A percentile compares a stretch with the other conserved stretches of the same genome.
These are phyloP conservation scores for Alternaria sp. DNA, from an alignment of 2,329 filamentous ascomycete species.

Conservation along the genomic window DNA sequence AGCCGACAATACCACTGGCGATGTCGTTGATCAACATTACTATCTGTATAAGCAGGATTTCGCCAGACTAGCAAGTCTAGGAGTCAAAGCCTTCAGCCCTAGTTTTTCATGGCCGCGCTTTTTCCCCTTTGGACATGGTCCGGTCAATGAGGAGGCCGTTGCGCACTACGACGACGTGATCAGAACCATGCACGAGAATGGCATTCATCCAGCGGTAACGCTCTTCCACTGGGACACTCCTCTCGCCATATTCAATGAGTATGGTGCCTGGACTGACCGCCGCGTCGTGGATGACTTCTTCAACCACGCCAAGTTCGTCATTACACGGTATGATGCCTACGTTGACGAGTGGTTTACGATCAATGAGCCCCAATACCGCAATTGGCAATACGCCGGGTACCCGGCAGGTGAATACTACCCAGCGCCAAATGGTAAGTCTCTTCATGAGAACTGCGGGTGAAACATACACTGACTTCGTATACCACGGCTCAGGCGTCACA, in stretches of 20 bases:
- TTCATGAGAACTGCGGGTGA: neutral
- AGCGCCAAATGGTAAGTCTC: slow-evolving; percentile 46
- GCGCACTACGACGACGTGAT: slow-evolving; percentile 51
- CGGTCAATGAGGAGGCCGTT: slow-evolving; percentile 46
- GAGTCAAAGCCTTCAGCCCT: slow-evolving; percentile 39
- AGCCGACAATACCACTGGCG: slow-evolving; percentile 50
- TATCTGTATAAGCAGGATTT: slow-evolving; percentile 54
- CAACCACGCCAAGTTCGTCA: slow-evolving; percentile 53
- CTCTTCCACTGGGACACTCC: slow-evolving; percentile 55
- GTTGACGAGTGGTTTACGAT: slow-evolving; percentile 52
- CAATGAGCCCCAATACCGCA: slow-evolving; percentile 55
- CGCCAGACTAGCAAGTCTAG: slow-evolving; percentile 45
- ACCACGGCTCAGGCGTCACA: slow-evolving; percentile 32
- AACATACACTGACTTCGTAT: neutral
- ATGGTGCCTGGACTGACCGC: slow-evolving; percentile 49
- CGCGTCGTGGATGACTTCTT: slow-evolving; percentile 52
- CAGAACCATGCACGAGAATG: slow-evolving; percentile 41
- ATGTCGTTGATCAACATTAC: slow-evolving; percentile 51
- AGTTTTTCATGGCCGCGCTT: slow-evolving; percentile 50
- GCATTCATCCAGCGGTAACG: slow-evolving; percentile 46
- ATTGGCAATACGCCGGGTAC: slow-evolving; percentile 56
- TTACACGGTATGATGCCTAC: slow-evolving; percentile 49
- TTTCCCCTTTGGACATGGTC: slow-evolving; percentile 48
- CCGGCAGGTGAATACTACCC: slow-evolving; percentile 55
- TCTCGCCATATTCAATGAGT: slow-evolving; percentile 50